phyloP scores from a whole-genome alignment of 2,329 filamentous ascomycete species.

The Aspergillus neotritici region DNA sequence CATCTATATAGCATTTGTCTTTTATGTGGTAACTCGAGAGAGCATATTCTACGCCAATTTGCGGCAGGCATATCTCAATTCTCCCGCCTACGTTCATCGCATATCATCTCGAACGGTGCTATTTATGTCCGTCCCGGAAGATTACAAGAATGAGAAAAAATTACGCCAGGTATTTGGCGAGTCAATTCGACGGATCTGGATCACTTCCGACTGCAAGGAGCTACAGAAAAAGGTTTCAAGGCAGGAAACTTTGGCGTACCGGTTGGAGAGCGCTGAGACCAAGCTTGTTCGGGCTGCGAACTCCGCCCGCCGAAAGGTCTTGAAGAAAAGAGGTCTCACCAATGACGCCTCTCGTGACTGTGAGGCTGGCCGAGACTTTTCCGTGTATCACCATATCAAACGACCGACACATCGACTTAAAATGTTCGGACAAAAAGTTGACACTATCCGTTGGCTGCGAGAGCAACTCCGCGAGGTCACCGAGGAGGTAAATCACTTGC shows the following conservation, averaged over 20 bases:
- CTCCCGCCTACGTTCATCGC: slow-evolving; percentile 73
- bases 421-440: slow-evolving; percentile 74
- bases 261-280: slow-evolving; percentile 81
- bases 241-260: slow-evolving; percentile 69
- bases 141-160: slow-evolving; percentile 68
- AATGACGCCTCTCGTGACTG: slow-evolving; percentile 24
- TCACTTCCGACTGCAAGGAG: slow-evolving; percentile 68
- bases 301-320: slow-evolving; percentile 58
- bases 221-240: slow-evolving; percentile 73
- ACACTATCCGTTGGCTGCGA: slow-evolving; percentile 84
- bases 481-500: slow-evolving; percentile 61
- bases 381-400: slow-evolving; percentile 40
- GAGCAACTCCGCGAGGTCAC: slow-evolving; percentile 66
- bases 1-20: slow-evolving; percentile 57
- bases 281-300: slow-evolving; percentile 76
- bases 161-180: slow-evolving; percentile 75
- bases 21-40: slow-evolving; percentile 81
- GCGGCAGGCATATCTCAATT: slow-evolving; percentile 83
- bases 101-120: slow-evolving; percentile 86
- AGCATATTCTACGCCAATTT: slow-evolving; percentile 86
- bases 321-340: slow-evolving; percentile 29
- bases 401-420: slow-evolving; percentile 68
- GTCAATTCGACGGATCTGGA: slow-evolving; percentile 76
- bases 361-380: slow-evolving; percentile 22
- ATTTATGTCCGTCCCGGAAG: slow-evolving; percentile 74